Conservation (phyloP, 306 rosid genomes). For the Inga oerstediana region DNA sequence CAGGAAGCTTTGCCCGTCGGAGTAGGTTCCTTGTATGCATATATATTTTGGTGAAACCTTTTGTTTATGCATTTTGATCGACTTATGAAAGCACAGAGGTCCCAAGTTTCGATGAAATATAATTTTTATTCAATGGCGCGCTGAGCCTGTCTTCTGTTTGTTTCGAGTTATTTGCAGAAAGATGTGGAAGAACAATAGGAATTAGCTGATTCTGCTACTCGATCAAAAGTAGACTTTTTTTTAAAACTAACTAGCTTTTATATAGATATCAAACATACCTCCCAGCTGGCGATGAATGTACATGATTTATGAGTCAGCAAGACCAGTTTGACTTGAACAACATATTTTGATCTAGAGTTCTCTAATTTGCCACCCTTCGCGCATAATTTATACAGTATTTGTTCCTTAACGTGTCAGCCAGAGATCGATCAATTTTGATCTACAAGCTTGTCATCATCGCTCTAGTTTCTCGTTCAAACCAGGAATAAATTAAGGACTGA, state of each 20-base stretch:
- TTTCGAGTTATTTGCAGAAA: not conserved
- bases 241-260: not conserved
- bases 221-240: not conserved
- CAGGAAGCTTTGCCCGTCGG: constrained; percentile 67
- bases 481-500: not conserved
- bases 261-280: not conserved
- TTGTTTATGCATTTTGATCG: not conserved
- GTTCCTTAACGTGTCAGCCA: not conserved
- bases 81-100: not conserved
- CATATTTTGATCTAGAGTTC: not conserved
- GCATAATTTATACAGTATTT: not conserved
- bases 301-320: not conserved
- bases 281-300: not conserved
- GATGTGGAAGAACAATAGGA: not conserved
- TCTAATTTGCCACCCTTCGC: not conserved
- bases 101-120: not conserved
- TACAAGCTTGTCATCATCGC: not conserved
- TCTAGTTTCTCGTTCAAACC: not conserved
- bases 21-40: constrained; percentile 30
- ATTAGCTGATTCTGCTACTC: not conserved
- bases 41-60: not conserved
- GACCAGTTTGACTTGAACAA: not conserved
- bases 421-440: not conserved
- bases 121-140: not conserved
- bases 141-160: not conserved